Conservation (phyloP, 495 filamentous ascomycete species). For the Podospora pseudocomata region DNA sequence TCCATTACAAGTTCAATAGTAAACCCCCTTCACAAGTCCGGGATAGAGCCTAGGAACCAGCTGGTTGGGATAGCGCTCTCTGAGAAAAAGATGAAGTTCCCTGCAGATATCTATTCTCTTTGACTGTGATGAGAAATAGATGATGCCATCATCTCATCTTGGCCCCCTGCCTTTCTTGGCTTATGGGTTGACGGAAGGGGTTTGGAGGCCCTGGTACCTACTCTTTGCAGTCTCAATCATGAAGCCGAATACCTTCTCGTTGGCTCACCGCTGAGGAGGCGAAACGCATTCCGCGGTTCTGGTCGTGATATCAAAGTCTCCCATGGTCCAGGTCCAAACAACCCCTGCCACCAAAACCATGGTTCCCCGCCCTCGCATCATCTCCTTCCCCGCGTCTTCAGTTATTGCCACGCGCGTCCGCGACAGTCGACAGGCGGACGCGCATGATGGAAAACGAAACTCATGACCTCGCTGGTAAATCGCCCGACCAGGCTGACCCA, state of each 20-base stretch:
- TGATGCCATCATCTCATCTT: background rate
- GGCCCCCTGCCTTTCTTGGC: background rate
- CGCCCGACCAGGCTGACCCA: background rate
- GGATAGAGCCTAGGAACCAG: background rate
- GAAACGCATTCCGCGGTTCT: background rate
- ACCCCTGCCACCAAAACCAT: background rate
- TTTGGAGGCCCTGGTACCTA: background rate
- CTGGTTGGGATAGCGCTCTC: background rate
- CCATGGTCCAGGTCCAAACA: background rate
- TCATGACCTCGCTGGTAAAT: background rate
- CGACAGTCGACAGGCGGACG: background rate
- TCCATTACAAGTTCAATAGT: background rate
- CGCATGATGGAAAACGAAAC: background rate
- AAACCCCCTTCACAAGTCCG: background rate
- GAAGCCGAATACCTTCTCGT: background rate
- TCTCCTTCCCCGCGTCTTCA: conserved; percentile 1
- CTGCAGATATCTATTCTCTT: background rate
- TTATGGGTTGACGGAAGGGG: too few relatives aligned
- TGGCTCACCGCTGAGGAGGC: background rate
- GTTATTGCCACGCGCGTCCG: background rate
- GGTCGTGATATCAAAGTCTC: background rate
- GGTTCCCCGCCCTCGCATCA: background rate
- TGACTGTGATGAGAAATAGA: background rate
- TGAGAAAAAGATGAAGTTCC: background rate
- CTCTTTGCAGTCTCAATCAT: too few relatives aligned